Evolutionary conservation across 768 basidiomycete species (phyloP).

Genomic region (Leucosporidium scottii): DNA sequence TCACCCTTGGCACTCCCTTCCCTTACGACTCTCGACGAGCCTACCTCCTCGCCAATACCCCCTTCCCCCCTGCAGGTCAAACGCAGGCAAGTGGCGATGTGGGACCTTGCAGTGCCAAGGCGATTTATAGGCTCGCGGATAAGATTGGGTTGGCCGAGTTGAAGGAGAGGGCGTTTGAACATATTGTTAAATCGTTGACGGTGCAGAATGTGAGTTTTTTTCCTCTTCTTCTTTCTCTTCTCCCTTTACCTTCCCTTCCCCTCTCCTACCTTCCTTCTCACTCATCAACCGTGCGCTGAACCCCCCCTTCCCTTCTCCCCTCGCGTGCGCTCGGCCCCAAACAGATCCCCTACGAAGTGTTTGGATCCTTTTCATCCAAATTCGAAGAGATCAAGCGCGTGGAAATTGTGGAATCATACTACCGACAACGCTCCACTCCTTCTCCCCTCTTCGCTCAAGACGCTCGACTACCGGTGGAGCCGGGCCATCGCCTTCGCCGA

Average conservation of each 20-base stretch:
- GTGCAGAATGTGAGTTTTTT: conserved; percentile 37
- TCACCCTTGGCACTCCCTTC: background rate
- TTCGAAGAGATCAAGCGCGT: conserved; percentile 46
- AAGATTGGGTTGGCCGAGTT: conserved; percentile 43
- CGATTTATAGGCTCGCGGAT: conserved; percentile 39
- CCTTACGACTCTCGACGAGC: conserved; percentile 15
- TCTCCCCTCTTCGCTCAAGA: no score
- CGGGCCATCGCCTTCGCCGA: no score
- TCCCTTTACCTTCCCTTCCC: no score
- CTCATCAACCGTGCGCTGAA: no score
- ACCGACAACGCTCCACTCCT: no score
- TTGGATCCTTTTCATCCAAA: conserved; percentile 43
- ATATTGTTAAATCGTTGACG: conserved; percentile 43
- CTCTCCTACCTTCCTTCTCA: no score
- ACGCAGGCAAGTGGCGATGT: background rate
- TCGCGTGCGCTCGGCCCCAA: background rate
- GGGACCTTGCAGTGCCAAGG: conserved; percentile 42
- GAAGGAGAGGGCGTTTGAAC: conserved; percentile 43
- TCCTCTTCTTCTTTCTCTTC: background rate
- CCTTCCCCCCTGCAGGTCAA: background rate
- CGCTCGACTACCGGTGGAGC: no score
- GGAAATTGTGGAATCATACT: no score
- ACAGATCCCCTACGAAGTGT: conserved; percentile 44
- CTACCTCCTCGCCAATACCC: conserved; percentile 25
- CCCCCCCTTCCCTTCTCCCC: no score